These are phyloP conservation scores for Suillus luteus DNA, from an alignment of 768 basidiomycete genomes.

Conservation along the genomic window DNA sequence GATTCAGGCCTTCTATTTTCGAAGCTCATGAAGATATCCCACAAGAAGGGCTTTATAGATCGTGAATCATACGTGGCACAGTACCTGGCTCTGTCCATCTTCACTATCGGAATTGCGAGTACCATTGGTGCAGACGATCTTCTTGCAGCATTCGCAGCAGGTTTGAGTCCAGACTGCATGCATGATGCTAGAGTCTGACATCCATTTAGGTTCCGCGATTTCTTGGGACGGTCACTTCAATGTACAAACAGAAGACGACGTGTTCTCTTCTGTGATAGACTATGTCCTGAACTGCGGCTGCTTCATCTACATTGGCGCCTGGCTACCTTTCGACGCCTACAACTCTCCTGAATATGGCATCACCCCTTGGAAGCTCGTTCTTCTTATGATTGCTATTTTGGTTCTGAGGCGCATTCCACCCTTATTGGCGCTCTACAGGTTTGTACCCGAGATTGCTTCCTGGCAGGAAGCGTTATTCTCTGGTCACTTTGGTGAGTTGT, in stretches of 20 bases:
- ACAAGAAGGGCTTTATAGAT: slow-evolving; percentile 65
- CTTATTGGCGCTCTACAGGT: slow-evolving; percentile 74
- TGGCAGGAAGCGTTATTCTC: slow-evolving; percentile 89
- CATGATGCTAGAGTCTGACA: slow-evolving; percentile 7
- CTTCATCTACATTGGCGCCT: slow-evolving; percentile 88
- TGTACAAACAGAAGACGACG: slow-evolving; percentile 76
- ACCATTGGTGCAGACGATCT: slow-evolving; percentile 87
- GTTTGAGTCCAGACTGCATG: slow-evolving; percentile 36
- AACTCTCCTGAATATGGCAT: slow-evolving; percentile 59
- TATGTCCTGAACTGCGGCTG: slow-evolving; percentile 80
- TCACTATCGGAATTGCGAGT: slow-evolving; percentile 78
- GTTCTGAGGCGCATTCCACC: slow-evolving; percentile 79
- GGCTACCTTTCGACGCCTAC: slow-evolving; percentile 70
- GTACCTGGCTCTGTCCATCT: slow-evolving; percentile 70
- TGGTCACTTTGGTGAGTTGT: slow-evolving; percentile 79
- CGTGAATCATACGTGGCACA: slow-evolving; percentile 88
- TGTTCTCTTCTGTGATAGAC: slow-evolving; percentile 90
- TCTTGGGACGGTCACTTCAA: slow-evolving; percentile 92
- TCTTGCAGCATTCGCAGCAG: slow-evolving; percentile 85
- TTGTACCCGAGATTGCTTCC: slow-evolving; percentile 83
- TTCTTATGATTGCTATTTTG: slow-evolving; percentile 69
- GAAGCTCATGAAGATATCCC: slow-evolving; percentile 70
- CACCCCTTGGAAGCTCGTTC: slow-evolving; percentile 67
- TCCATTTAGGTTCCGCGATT: slow-evolving; percentile 72
- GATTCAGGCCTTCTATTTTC: slow-evolving; percentile 64